Evolutionary conservation across 495 filamentous ascomycete species (phyloP).

Genomic region (Bathelium albidoporum): DNA sequence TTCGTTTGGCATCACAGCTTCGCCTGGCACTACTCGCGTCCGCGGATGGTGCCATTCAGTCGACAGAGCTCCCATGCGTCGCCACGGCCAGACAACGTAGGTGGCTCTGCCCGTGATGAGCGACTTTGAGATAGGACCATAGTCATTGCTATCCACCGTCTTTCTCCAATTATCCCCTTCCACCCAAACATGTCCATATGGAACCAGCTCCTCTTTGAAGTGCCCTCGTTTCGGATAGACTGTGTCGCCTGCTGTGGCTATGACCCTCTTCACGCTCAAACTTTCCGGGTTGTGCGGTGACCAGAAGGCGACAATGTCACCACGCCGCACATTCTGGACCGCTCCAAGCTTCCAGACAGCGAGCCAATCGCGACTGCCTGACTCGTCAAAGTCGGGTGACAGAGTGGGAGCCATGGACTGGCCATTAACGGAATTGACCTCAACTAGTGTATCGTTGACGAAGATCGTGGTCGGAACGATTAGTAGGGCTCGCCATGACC

Average conservation of each 20-base stretch:
- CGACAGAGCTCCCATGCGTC: background rate
- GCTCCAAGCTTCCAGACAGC: slow-evolving; percentile 16
- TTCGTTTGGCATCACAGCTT: background rate
- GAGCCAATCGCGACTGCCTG: slow-evolving; percentile 13
- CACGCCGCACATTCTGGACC: slow-evolving; percentile 11
- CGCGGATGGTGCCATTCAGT: background rate
- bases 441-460: slow-evolving; percentile 20
- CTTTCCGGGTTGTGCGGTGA: slow-evolving; percentile 24
- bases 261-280: slow-evolving; percentile 27
- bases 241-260: slow-evolving; percentile 26
- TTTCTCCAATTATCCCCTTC: slow-evolving; percentile 32
- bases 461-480: slow-evolving; percentile 8
- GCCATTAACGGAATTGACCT: slow-evolving; percentile 18
- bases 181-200: slow-evolving; percentile 32
- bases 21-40: background rate
- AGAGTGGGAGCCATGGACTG: slow-evolving; percentile 30
- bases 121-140: slow-evolving; percentile 24
- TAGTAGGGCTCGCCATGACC: slow-evolving; percentile 8
- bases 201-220: slow-evolving; percentile 16
- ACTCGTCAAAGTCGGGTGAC: slow-evolving; percentile 21
- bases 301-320: slow-evolving; percentile 28
- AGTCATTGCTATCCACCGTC: slow-evolving; percentile 27
- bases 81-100: slow-evolving; percentile 14
- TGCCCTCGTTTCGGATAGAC: slow-evolving; percentile 16
- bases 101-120: slow-evolving; percentile 18